Evolutionary conservation across 2,329 filamentous ascomycete genomes (phyloP).

Genomic region (Didymella lethalis): DNA sequence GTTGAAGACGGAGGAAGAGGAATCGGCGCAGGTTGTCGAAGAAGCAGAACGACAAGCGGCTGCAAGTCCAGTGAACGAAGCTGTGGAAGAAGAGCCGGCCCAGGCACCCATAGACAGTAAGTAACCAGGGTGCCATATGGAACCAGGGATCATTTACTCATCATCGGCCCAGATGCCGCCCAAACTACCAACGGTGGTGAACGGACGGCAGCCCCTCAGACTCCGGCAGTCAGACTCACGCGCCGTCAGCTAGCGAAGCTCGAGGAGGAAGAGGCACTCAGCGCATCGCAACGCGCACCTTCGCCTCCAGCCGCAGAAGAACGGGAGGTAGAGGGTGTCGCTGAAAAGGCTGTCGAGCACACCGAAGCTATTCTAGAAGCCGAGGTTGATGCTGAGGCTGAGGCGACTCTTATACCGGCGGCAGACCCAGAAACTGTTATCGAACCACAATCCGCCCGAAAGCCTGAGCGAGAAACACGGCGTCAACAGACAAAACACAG

Average conservation of each 20-base stretch:
- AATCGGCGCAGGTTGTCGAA: conserved; percentile 26
- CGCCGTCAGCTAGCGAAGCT: conserved; percentile 48
- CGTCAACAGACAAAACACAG: conserved; percentile 14
- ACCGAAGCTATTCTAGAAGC: background rate
- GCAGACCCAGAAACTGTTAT: background rate
- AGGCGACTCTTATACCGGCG: background rate
- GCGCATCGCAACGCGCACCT: conserved; percentile 31
- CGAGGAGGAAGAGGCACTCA: conserved; percentile 42
- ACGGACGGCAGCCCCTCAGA: conserved; percentile 34
- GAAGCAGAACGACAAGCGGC: conserved; percentile 35
- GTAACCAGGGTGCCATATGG: conserved; percentile 16
- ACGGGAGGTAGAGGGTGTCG: background rate
- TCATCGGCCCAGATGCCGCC: conserved; percentile 27
- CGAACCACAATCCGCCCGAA: conserved; percentile 1
- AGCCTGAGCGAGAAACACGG: conserved; percentile 8
- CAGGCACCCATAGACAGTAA: conserved; percentile 30
- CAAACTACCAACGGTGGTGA: conserved; percentile 32
- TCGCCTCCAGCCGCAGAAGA: background rate
- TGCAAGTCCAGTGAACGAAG: conserved; percentile 31
- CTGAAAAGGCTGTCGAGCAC: background rate
- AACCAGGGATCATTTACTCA: conserved; percentile 30
- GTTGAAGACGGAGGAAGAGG: conserved; percentile 36
- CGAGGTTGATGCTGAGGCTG: background rate
- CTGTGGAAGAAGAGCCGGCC: conserved; percentile 31
- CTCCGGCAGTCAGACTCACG: conserved; percentile 44